A percentile compares a stretch with the other conserved stretches of the same genome.
These are phyloP conservation scores for Mrakia blollopis DNA, from an alignment of 768 basidiomycete genomes.

Conservation along the genomic window DNA sequence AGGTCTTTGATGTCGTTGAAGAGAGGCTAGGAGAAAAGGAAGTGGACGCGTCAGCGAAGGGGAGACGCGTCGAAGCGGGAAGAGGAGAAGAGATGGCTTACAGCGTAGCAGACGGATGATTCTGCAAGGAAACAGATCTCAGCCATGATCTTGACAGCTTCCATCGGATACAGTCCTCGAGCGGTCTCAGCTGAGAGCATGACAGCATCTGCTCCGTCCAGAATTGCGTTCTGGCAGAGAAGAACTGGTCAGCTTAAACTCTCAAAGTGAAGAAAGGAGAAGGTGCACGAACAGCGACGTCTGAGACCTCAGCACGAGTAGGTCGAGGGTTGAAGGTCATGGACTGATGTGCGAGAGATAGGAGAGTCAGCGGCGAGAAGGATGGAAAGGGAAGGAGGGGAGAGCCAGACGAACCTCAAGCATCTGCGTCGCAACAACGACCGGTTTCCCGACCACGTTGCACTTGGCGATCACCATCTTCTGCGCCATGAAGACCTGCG, in stretches of 20 bases:
- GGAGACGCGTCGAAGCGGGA: background rate
- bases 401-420: slow-evolving; percentile 52
- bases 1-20: slow-evolving; percentile 79
- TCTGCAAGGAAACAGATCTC: slow-evolving; percentile 98
- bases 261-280: too few species aligned
- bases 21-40: slow-evolving; percentile 50
- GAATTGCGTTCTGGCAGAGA: slow-evolving; percentile 67
- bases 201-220: slow-evolving; percentile 99
- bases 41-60: background rate
- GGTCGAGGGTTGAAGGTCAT: slow-evolving; percentile 99
- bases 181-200: slow-evolving; percentile 99
- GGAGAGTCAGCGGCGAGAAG: slow-evolving; percentile 25
- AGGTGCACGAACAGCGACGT: slow-evolving; percentile 63
- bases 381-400: too few species aligned
- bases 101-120: slow-evolving; percentile 85
- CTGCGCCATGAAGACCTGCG: slow-evolving; percentile 97
- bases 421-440: slow-evolving; percentile 78
- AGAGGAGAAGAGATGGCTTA: background rate
- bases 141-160: slow-evolving; percentile 99
- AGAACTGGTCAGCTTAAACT: too few species aligned
- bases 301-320: slow-evolving; percentile 97
- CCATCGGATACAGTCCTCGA: slow-evolving; percentile 91
- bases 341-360: slow-evolving; percentile 53
- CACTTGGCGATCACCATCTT: slow-evolving; percentile 82
- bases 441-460: slow-evolving; percentile 95